Percentiles rank a stretch among this genome's conserved stretches.
Evolutionary conservation across 169 alveolate species (phyloP).

Genomic region (Plasmodium inui): DNA sequence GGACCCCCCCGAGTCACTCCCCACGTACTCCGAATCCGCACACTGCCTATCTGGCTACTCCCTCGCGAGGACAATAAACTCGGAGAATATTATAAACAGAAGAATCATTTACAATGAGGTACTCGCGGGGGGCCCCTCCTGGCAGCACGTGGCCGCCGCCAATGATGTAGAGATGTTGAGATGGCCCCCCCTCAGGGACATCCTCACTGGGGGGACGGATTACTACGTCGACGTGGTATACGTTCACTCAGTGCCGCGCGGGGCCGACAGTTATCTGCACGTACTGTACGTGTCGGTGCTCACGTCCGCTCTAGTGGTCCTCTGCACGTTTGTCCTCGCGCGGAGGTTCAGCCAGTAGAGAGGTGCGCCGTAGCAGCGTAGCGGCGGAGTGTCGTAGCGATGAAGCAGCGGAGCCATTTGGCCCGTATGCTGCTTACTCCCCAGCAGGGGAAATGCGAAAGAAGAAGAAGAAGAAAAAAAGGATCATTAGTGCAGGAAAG

Average conservation of each 20-base stretch:
- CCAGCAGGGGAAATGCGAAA: background rate
- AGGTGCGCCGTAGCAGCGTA: background rate
- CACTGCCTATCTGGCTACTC: background rate
- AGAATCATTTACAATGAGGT: conserved; percentile 21
- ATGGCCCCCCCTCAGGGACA: background rate
- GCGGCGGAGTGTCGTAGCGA: background rate
- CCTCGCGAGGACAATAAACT: background rate
- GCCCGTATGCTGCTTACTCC: background rate
- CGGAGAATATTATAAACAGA: background rate
- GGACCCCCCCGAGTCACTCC: background rate
- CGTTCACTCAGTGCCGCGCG: conserved; percentile 42
- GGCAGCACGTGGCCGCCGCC: background rate
- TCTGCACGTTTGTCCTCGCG: conserved; percentile 20
- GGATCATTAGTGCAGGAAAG: background rate
- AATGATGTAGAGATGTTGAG: conserved; percentile 9
- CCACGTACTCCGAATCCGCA: background rate
- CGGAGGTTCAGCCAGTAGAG: background rate
- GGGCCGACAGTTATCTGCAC: background rate
- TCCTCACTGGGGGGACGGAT: background rate
- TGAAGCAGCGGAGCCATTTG: background rate
- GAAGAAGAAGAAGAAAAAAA: background rate
- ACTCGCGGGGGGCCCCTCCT: background rate
- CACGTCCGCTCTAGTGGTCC: background rate
- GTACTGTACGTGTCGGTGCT: conserved; percentile 3
- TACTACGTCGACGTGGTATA: conserved; percentile 8